These are phyloP conservation scores for Aspergillus heteromorphus DNA, from an alignment of 495 filamentous ascomycete species.

Conservation along the genomic window DNA sequence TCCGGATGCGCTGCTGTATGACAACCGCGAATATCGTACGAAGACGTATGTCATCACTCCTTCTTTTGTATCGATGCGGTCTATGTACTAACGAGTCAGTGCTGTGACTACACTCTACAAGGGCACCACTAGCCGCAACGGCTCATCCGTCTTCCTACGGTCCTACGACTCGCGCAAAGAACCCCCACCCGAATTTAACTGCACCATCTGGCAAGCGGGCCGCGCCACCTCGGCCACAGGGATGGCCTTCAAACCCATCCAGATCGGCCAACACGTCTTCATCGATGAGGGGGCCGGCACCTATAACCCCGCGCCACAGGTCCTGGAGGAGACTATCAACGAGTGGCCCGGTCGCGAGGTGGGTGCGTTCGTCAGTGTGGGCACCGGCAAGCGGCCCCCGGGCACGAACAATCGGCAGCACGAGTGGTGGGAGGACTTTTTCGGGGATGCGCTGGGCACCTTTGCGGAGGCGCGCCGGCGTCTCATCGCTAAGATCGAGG, in stretches of 20 bases:
- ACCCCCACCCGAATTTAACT: conserved; percentile 80
- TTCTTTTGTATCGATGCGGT: not conserved
- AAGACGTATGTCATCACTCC: conserved; percentile 71
- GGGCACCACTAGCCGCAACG: conserved; percentile 58
- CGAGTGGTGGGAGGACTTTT: conserved; percentile 90
- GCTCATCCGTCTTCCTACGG: conserved; percentile 66
- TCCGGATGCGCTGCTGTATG: conserved; percentile 65
- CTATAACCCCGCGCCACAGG: conserved; percentile 82
- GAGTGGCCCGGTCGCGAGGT: conserved; percentile 93
- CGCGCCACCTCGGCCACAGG: conserved; percentile 90
- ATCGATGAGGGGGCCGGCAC: conserved; percentile 88
- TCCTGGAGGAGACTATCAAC: conserved; percentile 82
- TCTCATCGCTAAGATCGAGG: conserved; percentile 86
- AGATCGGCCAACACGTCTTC: conserved; percentile 87
- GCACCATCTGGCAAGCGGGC: conserved; percentile 93
- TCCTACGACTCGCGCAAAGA: conserved; percentile 95
- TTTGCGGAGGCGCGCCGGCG: conserved; percentile 84
- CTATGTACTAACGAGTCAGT: conserved; percentile 33
- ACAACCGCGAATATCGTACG: conserved; percentile 75
- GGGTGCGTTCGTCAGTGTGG: conserved; percentile 84
- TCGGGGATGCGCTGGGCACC: conserved; percentile 63
- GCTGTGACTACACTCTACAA: conserved; percentile 90
- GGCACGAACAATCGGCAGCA: conserved; percentile 61
- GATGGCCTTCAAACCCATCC: conserved; percentile 91
- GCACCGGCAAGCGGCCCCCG: conserved; percentile 81